Percentiles rank a stretch among this genome's conserved stretches.
These are phyloP conservation scores for Phytopythium litorale DNA, from an alignment of 352 stramenopile species.

Conservation along the genomic window DNA sequence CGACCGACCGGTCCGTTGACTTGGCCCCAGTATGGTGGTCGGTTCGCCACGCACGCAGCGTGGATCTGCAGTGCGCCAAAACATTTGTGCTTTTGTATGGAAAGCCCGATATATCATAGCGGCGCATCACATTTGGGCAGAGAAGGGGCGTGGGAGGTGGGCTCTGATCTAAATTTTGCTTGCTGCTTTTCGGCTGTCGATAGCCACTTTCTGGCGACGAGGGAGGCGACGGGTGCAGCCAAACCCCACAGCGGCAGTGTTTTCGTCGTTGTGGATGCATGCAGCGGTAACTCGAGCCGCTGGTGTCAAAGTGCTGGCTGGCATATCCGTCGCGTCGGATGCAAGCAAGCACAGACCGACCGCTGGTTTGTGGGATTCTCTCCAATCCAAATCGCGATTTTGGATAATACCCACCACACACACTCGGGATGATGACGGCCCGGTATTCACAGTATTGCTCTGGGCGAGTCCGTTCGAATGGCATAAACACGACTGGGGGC, in stretches of 20 bases:
- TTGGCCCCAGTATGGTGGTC: constrained; percentile 1
- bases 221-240: neutral
- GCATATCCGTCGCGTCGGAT: neutral
- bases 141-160: neutral
- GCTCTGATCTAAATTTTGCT: neutral
- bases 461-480: neutral
- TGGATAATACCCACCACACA: neutral
- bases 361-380: neutral
- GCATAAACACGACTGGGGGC: neutral
- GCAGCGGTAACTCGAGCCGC: neutral
- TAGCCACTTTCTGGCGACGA: too few species aligned
- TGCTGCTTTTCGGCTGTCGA: too few species aligned
- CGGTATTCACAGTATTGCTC: neutral
- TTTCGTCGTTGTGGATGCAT: neutral
- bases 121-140: neutral
- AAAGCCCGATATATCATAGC: constrained; percentile 7
- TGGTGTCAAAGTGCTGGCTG: neutral
- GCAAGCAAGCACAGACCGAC: neutral
- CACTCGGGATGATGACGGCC: neutral
- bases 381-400: neutral
- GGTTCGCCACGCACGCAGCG: neutral
- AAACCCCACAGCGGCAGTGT: neutral
- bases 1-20: neutral
- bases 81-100: neutral
- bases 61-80: neutral